Evolutionary conservation across 306 rosid species (phyloP), one percentile per base, ranked within the genome.

Genomic region (Gleditsia sinensis): DNA sequence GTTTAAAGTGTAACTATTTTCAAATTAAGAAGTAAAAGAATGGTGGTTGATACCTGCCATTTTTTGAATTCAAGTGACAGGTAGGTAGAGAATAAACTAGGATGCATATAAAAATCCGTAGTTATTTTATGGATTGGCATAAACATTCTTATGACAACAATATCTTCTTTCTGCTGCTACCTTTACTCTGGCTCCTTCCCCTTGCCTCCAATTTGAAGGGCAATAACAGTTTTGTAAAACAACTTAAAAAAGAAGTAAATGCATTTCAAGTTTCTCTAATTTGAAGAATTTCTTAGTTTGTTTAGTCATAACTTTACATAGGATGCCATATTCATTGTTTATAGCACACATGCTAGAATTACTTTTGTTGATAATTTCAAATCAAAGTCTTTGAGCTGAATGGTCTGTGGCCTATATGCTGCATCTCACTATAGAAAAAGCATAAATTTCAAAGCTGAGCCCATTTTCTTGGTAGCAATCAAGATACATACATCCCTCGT

Each of bases 281-380:
- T 14, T 54, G 19, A 7, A 54, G 54, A 54, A 54, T 71, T 71
- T 71, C 48, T n/a, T 28, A 60, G 49, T 13, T 76, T 80, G 61
- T 75, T 71, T 46, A 67, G 68, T 79, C 67, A 74, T 77, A 55
- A 72, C 59, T 56, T 75, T 84, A 69, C 83, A 84, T 69, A 71
- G 27, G 67, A 53, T 67, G 9, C 51, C 42, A 20, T 65, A 48
- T 75, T 76, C 59, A 60, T 75, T 78, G 76, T 62, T 79, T 54
- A 21, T 75, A 39, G 67, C 84, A 77, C 80, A 39, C 74, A 49
- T 67, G 80, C 72, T 74, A 48, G 75, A 69, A 57, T 59, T 71
- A 49, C 70, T 61, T 32, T 24, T 39, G 40, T 67, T 65, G 45
- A 60, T 56, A 46, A 67, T 76, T 79, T 61, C 69, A 80, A 56